Percentiles rank a stretch among this genome's conserved stretches.
Evolutionary conservation across 345 rosid genomes (phyloP).

Genomic region (Corymbia maculata): DNA sequence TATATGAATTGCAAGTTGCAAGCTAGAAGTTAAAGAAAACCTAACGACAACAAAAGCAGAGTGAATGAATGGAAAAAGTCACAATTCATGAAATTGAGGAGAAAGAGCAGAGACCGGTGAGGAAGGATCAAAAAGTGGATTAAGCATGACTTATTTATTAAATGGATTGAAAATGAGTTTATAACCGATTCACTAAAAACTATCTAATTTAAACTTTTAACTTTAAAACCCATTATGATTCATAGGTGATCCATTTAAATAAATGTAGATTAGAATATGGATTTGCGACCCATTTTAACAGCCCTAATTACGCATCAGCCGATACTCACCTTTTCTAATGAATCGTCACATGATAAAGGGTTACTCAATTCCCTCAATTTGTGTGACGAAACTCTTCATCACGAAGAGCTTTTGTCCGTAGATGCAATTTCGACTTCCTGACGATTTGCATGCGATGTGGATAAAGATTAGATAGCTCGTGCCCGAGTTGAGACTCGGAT

Average conservation of each 20-base stretch:
- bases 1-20: no score
- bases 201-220: no score
- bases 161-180: neutral
- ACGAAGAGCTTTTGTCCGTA: neutral
- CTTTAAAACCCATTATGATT: neutral
- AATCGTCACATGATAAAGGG: neutral
- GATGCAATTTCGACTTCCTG: fast-evolving
- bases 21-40: neutral
- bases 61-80: neutral
- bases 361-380: fast-evolving
- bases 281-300: fast-evolving
- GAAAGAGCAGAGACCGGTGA: neutral
- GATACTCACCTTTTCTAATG: neutral
- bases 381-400: fast-evolving
- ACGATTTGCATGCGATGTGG: neutral
- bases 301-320: neutral
- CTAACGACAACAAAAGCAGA: fast-evolving
- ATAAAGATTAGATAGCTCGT: neutral
- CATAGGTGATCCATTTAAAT: neutral
- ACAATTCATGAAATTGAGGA: neutral
- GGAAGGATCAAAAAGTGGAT: neutral
- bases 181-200: no score
- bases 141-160: neutral
- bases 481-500: fast-evolving
- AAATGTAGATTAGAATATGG: neutral